Evolutionary conservation across 495 filamentous ascomycete species (phyloP), one percentile per base, ranked within the genome.

Genomic region (Talaromyces proteolyticus): DNA sequence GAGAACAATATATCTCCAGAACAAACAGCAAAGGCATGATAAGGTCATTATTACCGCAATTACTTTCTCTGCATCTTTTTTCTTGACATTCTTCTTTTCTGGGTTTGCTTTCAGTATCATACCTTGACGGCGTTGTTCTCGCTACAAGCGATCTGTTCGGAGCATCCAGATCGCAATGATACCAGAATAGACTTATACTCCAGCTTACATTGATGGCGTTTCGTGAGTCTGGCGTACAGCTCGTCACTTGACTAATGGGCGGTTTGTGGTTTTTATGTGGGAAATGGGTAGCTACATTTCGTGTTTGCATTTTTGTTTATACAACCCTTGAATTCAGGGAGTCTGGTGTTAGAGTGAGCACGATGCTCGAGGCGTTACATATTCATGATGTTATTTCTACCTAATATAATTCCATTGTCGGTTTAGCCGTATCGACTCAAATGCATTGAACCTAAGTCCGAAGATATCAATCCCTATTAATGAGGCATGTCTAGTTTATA

Each of bases 131-230:
- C 14, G 8, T 34, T 34, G 29, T 4, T 34, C 29, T 34, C 8
- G 29, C 29, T 34, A n/a, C n/a, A n/a, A n/a, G n/a, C 29, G 29
- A 34, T 14, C 29, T 8, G 29, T 34, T 34, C 38, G n/a, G 38
- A 10, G 38, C 47, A 38, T 20, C 8, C 7, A 49, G 23, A 18
- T 18, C 17, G 25, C n/a, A 26, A 29, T 47, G 44, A 45, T 47
- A 40, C 20, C 37, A 40, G 47, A 49, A 49, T 41, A 49, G 47
- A 49, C 2, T n/a, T n/a, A 49, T 40, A 8, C 34, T 24, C 7
- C 47, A 37, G 20, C 20, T 25, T 34, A 47, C 36, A 38, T 34
- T 17, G 26, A 34, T 20, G 45, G 45, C 45, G 45, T 47, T 47
- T 17, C 21, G 24, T 25, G 44, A 21, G 44, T 25, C 22, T 17